These are phyloP conservation scores for Amanita inopinata DNA, from an alignment of 768 basidiomycete genomes.

Conservation along the genomic window DNA sequence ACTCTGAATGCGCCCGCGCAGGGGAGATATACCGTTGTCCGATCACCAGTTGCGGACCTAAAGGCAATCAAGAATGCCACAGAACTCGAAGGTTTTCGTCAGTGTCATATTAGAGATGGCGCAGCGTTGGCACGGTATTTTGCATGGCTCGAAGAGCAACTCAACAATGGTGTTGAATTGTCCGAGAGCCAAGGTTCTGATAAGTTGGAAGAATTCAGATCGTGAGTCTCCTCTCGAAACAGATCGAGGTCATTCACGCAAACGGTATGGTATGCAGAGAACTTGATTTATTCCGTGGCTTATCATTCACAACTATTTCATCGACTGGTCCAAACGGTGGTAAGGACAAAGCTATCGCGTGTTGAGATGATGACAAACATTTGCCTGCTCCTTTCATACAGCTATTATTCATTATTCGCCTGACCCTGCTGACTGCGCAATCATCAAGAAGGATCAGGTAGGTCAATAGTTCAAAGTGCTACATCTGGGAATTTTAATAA, in stretches of 20 bases:
- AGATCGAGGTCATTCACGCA: too few relatives aligned
- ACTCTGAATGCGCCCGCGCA: slow-evolving; percentile 15
- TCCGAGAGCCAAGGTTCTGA: slow-evolving; percentile 77
- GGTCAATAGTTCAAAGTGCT: slow-evolving; percentile 3
- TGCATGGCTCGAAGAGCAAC: slow-evolving; percentile 85
- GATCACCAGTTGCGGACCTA: slow-evolving; percentile 70
- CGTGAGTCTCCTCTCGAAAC: slow-evolving; percentile 44
- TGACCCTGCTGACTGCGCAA: slow-evolving; percentile 59
- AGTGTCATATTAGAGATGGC: slow-evolving; percentile 84
- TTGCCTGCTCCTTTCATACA: slow-evolving; percentile 18
- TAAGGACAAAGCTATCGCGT: slow-evolving; percentile 7
- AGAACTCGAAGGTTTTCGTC: slow-evolving; percentile 86
- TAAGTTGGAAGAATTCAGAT: slow-evolving; percentile 69
- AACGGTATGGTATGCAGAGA: too few relatives aligned
- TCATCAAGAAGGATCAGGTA: slow-evolving; percentile 70
- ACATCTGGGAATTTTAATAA: background rate
- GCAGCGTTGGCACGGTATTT: slow-evolving; percentile 84
- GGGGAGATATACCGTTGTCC: slow-evolving; percentile 50
- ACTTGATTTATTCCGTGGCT: slow-evolving; percentile 69
- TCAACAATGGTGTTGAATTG: slow-evolving; percentile 49
- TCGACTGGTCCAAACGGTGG: slow-evolving; percentile 89
- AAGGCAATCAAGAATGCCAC: slow-evolving; percentile 74
- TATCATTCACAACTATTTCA: slow-evolving; percentile 90
- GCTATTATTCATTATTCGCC: slow-evolving; percentile 94
- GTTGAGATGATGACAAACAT: background rate